Conservation (phyloP, 192 early-diverging fungal species). For the Chytriomyces hyalinus region DNA sequence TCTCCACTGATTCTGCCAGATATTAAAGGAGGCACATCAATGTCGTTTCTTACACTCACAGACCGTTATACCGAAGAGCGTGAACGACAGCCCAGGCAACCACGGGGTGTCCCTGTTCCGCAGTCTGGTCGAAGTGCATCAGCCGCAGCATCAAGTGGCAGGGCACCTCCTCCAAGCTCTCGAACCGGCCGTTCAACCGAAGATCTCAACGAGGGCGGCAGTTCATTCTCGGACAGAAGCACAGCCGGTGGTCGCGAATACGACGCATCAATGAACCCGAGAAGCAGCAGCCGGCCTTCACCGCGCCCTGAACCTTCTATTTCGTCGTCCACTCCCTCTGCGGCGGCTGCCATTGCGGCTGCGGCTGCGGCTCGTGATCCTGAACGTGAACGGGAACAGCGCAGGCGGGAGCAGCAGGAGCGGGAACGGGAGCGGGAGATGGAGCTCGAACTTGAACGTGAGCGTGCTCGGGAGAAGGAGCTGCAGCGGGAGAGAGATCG, state of each 20-base stretch:
- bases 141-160: neutral
- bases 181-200: neutral
- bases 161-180: neutral
- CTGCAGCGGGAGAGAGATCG: conserved; percentile 37
- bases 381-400: conserved; percentile 33
- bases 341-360: neutral
- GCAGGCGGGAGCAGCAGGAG: conserved; percentile 34
- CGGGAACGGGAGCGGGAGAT: conserved; percentile 39
- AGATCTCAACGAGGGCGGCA: neutral
- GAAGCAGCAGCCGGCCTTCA: conserved; percentile 26
- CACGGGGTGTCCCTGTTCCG: neutral
- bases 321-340: conserved; percentile 34
- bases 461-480: conserved; percentile 32
- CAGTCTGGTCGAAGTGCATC: neutral
- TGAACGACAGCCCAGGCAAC: neutral
- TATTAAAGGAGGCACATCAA: no score
- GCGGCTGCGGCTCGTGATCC: neutral
- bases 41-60: no score
- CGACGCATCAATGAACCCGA: conserved; percentile 14
- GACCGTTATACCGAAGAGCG: no score
- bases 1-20: no score
- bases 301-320: conserved; percentile 19
- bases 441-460: conserved; percentile 31
- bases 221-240: neutral
- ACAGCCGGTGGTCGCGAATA: conserved; percentile 5